A percentile compares a stretch with the other conserved stretches of the same genome.
Conservation (phyloP, 768 basidiomycete species). For the Tricholomella constricta region DNA sequence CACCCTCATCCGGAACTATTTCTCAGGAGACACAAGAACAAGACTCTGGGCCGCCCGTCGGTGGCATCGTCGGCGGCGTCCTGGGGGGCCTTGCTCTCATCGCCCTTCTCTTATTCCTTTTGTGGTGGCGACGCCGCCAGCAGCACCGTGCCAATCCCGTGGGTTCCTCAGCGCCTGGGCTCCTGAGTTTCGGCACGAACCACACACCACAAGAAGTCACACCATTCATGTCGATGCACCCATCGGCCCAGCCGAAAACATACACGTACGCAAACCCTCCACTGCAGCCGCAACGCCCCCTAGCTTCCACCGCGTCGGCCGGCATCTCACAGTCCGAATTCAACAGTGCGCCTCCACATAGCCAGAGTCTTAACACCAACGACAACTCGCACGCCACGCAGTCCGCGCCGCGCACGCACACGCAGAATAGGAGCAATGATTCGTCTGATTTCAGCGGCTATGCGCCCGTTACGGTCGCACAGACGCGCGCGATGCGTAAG, state of each 20-base stretch:
- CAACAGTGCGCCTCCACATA: not conserved
- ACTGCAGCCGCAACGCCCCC: not conserved
- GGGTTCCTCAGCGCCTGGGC: not conserved
- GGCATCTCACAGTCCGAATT: not conserved
- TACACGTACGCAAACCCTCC: not conserved
- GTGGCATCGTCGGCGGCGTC: constrained; percentile 20
- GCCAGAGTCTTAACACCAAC: not conserved
- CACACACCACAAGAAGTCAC: not conserved
- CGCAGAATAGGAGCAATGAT: not conserved
- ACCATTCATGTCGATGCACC: constrained; percentile 4
- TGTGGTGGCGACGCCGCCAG: constrained; percentile 6
- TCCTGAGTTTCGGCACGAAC: not conserved
- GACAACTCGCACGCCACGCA: not conserved
- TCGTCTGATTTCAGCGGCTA: constrained; percentile 5
- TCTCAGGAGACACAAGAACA: not conserved
- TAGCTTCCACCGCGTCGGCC: not conserved
- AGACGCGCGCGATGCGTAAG: constrained; percentile 4
- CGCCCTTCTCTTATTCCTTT: not conserved
- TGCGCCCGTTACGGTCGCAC: not conserved
- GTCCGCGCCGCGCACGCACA: not conserved
- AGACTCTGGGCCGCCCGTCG: not conserved
- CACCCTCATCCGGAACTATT: no score
- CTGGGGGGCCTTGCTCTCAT: constrained; percentile 11
- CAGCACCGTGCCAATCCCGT: not conserved
- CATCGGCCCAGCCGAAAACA: not conserved